Base-by-base conservation (phyloP, 2,329 filamentous ascomycete species). In the Esteya vermicola region DNA sequence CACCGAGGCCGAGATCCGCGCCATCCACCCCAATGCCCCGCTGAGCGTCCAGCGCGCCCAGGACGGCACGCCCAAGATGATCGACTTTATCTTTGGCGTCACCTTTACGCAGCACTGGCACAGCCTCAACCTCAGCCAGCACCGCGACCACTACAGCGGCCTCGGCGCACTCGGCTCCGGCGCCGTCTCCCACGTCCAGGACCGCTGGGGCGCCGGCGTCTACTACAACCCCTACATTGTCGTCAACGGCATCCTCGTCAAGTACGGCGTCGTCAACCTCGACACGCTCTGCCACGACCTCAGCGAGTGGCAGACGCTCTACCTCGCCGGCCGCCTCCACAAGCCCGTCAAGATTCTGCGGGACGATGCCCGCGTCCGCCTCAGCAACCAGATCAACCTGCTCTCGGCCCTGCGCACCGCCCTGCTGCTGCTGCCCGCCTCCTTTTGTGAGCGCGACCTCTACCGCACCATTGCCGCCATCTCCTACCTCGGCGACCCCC, bases 211-310 rank as follows among this genome's bases (percentile, higher is more conserved):
- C 32, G 91, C 91, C 1, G 93, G 91, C 7, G 85, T 95, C 30
- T 98, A 98, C 62, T 98, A 95, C 64, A 94, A 98, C 52, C 88
- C 91, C 0, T 95, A 89, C 56, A 76, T 98, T 36, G 89, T 83
- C 3, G 79, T 96, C 45, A 94, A 96, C 52, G 93, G 91, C 31
- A 93, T 86, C 45, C 70, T 96, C 53, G 91, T 98, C 60, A 98
- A 98, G 62, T 98, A 98, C 52, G 91, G 89, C 18, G 91, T 98
- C 19, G 93, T 95, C 33, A 94, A 93, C 52, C 72, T 96, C 48
- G 79, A 93, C 54, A 95, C 88, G 3, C 67, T 98, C 14, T 88
- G 85, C 51, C 72, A 70, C 32, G 91, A 98, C 56, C 71, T 98
- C 20, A 81, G 77, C 23, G 77, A 86, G 43, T 98, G 91, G 91